Evolutionary conservation across 2,329 filamentous ascomycete genomes (phyloP).

Genomic region (Penicillium sp.): DNA sequence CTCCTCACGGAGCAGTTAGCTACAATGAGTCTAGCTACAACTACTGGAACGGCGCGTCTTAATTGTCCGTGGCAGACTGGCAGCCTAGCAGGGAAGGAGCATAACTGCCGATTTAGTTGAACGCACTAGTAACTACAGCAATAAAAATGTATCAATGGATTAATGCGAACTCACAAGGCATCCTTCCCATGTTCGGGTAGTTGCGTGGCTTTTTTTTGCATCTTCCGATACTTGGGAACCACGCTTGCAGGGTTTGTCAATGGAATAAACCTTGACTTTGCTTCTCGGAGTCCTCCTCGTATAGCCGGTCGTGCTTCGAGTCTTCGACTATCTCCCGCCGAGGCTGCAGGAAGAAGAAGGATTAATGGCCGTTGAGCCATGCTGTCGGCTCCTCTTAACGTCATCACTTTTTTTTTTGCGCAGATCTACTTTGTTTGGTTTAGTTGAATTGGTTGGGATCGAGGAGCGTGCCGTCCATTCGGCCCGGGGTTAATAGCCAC

Average conservation of each 20-base stretch:
- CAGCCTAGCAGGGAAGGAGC: not conserved
- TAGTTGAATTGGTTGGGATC: not conserved
- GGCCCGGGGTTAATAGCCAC: conserved; percentile 13
- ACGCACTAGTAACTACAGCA: not conserved
- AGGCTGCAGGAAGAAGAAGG: conserved; percentile 1
- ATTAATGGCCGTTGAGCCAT: conserved; percentile 9
- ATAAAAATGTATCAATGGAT: not conserved
- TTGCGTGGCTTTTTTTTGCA: not conserved
- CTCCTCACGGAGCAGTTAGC: not conserved
- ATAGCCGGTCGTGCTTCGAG: not conserved
- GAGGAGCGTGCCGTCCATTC: not conserved
- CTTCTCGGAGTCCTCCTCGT: conserved; percentile 7
- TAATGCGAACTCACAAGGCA: not conserved
- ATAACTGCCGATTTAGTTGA: not conserved
- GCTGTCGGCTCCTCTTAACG: not conserved
- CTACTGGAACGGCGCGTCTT: not conserved
- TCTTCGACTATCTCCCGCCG: not conserved
- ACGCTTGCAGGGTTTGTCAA: not conserved
- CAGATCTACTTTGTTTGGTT: conserved; percentile 1
- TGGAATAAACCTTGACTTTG: not conserved
- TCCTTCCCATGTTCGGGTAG: not conserved
- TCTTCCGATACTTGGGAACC: conserved; percentile 3
- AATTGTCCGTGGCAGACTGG: not conserved
- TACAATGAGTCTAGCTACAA: not conserved
- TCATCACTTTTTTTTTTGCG: conserved; percentile 9